A percentile compares a stretch with the other conserved stretches of the same genome.
phyloP scores from a whole-genome alignment of 1,284 basidiomycete genomes.

The Boletus semigastroideus region DNA sequence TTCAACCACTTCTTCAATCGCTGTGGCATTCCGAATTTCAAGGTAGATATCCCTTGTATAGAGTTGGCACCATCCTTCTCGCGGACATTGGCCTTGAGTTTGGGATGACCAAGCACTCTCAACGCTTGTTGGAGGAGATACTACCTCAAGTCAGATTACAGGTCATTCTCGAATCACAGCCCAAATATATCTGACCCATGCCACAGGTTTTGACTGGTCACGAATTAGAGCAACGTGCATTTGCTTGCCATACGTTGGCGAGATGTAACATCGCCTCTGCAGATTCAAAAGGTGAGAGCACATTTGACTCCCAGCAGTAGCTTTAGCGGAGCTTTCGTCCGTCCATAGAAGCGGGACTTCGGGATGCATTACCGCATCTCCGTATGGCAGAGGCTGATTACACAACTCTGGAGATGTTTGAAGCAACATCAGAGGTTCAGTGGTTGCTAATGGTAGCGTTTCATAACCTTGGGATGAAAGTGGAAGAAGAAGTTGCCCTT shows the following conservation, averaged over 20 bases:
- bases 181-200: not conserved
- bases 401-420: conserved; percentile 52
- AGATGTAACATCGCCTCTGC: conserved; percentile 63
- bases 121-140: conserved; percentile 66
- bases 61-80: conserved; percentile 64
- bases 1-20: conserved; percentile 66
- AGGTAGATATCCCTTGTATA: conserved; percentile 61
- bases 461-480: conserved; percentile 59
- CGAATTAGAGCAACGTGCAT: conserved; percentile 73
- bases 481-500: conserved; percentile 56
- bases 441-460: conserved; percentile 68
- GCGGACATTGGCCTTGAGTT: conserved; percentile 77
- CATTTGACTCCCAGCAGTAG: conserved; percentile 1
- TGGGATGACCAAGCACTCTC: conserved; percentile 65
- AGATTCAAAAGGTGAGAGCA: conserved; percentile 32
- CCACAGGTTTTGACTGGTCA: conserved; percentile 64
- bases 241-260: conserved; percentile 69
- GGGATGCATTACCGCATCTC: conserved; percentile 60
- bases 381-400: conserved; percentile 65
- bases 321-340: conserved; percentile 1
- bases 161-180: not conserved
- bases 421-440: conserved; percentile 63
- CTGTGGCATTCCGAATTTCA: conserved; percentile 81
- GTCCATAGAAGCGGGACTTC: conserved; percentile 39
- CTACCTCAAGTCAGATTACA: conserved; percentile 64